Conservation (phyloP, 2,329 filamentous ascomycete genomes). For the Westerdykella sp. region DNA sequence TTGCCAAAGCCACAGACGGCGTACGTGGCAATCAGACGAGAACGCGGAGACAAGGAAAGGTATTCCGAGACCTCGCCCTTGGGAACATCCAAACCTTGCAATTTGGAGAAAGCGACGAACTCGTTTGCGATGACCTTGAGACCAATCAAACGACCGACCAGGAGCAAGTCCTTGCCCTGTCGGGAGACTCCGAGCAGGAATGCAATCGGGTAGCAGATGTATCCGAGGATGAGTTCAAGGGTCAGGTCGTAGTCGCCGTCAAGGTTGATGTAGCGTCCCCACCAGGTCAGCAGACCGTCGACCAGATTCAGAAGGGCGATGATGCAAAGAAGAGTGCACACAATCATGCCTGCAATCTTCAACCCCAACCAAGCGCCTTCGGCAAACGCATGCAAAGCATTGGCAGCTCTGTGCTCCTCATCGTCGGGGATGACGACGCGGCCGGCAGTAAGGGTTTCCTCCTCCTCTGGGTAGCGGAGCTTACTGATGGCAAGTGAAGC, state of each 20-base stretch:
- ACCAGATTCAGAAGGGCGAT: conserved; percentile 68
- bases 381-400: conserved; percentile 77
- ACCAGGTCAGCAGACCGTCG: conserved; percentile 76
- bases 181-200: conserved; percentile 76
- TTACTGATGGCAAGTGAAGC: conserved; percentile 86
- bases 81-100: conserved; percentile 43
- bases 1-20: conserved; percentile 72
- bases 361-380: conserved; percentile 80
- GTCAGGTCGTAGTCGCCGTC: conserved; percentile 60
- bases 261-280: conserved; percentile 72
- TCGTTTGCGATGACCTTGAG: conserved; percentile 84
- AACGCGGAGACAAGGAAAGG: conserved; percentile 58
- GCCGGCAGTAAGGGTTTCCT: conserved; percentile 78
- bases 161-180: conserved; percentile 53
- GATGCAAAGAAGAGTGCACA: conserved; percentile 74
- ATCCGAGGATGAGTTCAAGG: conserved; percentile 68
- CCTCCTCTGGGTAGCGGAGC: conserved; percentile 80
- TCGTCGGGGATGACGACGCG: conserved; percentile 76
- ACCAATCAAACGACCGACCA: conserved; percentile 73
- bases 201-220: conserved; percentile 69
- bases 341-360: conserved; percentile 79
- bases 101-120: conserved; percentile 63
- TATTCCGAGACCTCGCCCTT: conserved; percentile 42
- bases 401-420: conserved; percentile 67
- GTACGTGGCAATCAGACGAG: conserved; percentile 77